Conservation (phyloP, 345 rosid genomes). For the Brassica nigra region DNA sequence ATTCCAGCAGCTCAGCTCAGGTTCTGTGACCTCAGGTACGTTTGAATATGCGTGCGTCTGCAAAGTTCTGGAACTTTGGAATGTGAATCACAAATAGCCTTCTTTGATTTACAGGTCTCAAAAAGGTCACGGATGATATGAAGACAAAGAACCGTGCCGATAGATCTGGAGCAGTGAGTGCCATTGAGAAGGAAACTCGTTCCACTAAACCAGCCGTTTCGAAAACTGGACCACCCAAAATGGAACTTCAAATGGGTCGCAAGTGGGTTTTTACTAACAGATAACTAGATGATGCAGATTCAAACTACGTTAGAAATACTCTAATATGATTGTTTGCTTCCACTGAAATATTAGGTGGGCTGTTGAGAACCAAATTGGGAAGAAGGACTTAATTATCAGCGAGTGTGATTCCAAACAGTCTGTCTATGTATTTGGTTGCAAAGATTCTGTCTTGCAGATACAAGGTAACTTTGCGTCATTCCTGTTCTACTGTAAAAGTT, state of each 20-base stretch:
- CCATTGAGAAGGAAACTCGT: conserved; percentile 55
- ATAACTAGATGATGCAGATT: conserved; percentile 5
- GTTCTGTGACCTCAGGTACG: conserved; percentile 73
- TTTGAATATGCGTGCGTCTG: conserved; percentile 10
- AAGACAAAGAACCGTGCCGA: conserved; percentile 81
- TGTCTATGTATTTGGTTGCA: conserved; percentile 92
- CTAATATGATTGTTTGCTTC: conserved; percentile 19
- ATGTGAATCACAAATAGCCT: conserved; percentile 12
- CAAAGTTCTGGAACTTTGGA: conserved; percentile 4
- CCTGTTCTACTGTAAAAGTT: neutral
- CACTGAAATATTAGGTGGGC: conserved; percentile 65
- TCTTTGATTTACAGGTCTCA: conserved; percentile 61
- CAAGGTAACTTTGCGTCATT: conserved; percentile 51
- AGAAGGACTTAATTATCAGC: conserved; percentile 76
- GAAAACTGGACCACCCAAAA: conserved; percentile 81
- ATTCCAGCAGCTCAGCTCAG: conserved; percentile 80
- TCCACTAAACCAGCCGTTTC: conserved; percentile 56
- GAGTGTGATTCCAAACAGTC: conserved; percentile 94
- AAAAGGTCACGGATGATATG: conserved; percentile 88
- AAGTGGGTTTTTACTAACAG: conserved; percentile 56
- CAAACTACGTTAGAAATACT: conserved; percentile 15
- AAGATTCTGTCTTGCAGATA: conserved; percentile 94
- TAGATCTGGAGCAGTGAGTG: conserved; percentile 72
- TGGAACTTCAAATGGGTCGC: conserved; percentile 99
- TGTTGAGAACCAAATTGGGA: conserved; percentile 94